Conservation (phyloP, 2,329 filamentous ascomycete genomes). For the Tolypocladium cylindrosporum region DNA sequence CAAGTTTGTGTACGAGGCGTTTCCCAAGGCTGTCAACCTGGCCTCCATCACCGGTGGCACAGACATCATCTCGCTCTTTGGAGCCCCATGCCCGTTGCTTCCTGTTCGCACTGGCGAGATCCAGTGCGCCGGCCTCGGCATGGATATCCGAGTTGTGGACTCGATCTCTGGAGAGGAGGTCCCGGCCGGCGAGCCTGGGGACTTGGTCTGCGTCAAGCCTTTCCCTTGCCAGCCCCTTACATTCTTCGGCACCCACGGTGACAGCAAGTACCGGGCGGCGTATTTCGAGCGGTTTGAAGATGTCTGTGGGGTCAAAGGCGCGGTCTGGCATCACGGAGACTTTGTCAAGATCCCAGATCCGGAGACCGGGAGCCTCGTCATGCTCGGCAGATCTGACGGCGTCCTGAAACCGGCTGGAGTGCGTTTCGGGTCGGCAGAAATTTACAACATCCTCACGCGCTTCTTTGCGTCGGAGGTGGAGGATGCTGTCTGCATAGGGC, state of each 20-base stretch:
- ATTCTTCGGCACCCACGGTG: slow-evolving; percentile 63
- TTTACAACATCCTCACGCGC: slow-evolving; percentile 85
- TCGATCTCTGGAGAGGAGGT: slow-evolving; percentile 45
- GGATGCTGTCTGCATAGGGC: slow-evolving; percentile 81
- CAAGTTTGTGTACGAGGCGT: slow-evolving; percentile 75
- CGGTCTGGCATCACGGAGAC: slow-evolving; percentile 89
- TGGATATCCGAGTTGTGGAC: slow-evolving; percentile 60
- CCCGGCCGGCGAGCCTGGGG: slow-evolving; percentile 60
- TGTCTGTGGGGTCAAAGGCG: slow-evolving; percentile 24
- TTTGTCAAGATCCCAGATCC: slow-evolving; percentile 64
- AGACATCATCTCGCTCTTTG: slow-evolving; percentile 93
- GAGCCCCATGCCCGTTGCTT: slow-evolving; percentile 67
- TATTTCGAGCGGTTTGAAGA: slow-evolving; percentile 79
- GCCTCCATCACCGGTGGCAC: slow-evolving; percentile 93
- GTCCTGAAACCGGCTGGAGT: slow-evolving; percentile 89
- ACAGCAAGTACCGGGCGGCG: slow-evolving; percentile 66
- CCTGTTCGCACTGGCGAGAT: slow-evolving; percentile 67
- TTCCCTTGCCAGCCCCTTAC: slow-evolving; percentile 88
- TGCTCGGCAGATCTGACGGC: slow-evolving; percentile 88
- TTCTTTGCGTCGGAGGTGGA: slow-evolving; percentile 71
- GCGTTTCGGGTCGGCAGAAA: slow-evolving; percentile 86
- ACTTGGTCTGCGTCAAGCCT: slow-evolving; percentile 75
- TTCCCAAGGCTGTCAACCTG: slow-evolving; percentile 72
- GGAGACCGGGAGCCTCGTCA: slow-evolving; percentile 66
- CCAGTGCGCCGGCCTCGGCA: slow-evolving; percentile 67